phyloP scores from a whole-genome alignment of 148 eudicot genomes.

The Cornus florida region DNA sequence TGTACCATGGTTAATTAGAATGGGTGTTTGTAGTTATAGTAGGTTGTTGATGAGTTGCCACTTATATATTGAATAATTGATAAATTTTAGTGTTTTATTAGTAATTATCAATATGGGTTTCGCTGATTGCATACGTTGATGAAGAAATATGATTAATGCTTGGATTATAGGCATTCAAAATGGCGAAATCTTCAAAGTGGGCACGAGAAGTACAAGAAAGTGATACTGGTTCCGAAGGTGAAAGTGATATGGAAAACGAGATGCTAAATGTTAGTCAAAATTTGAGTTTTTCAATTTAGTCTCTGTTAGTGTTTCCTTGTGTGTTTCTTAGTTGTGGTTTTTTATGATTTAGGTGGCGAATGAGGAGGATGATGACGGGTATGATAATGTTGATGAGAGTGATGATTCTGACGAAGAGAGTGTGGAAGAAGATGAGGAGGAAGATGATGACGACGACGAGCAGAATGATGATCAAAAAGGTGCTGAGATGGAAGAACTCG shows the following conservation, averaged over 20 bases:
- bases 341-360: slow-evolving; percentile 22
- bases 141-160: background rate
- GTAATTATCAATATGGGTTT: background rate
- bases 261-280: slow-evolving; percentile 16
- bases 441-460: slow-evolving; percentile 16
- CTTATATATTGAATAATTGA: background rate
- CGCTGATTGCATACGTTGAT: background rate
- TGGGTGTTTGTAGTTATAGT: too few species aligned
- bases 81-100: background rate
- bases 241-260: slow-evolving; percentile 29
- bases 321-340: background rate
- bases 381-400: slow-evolving; percentile 13
- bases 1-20: too few species aligned
- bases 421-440: slow-evolving; percentile 24
- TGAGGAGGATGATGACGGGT: slow-evolving; percentile 25
- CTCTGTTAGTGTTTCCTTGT: background rate
- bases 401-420: slow-evolving; percentile 13
- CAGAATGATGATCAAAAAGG: slow-evolving; percentile 26
- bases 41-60: background rate
- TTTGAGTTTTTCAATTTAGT: slow-evolving; percentile 1
- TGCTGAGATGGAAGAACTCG: slow-evolving; percentile 79
- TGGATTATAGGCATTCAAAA: background rate
- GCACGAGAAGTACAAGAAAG: slow-evolving; percentile 32
- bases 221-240: slow-evolving; percentile 42
- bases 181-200: slow-evolving; percentile 35